These are phyloP conservation scores for Scenedesmus sp. DNA, from an alignment of 163 green algal species.

Conservation along the genomic window DNA sequence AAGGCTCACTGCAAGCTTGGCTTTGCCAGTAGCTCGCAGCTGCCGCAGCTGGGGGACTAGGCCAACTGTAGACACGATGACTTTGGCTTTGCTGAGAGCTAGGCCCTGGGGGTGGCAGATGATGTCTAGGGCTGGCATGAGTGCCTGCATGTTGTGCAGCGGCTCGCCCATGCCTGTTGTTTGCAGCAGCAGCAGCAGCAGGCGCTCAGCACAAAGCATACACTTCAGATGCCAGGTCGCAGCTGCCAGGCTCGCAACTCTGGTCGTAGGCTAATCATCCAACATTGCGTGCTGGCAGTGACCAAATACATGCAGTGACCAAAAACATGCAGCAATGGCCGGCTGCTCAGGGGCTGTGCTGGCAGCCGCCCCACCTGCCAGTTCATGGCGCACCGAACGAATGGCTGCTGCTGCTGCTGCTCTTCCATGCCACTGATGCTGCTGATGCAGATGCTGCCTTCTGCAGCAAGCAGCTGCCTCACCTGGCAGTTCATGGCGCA, in stretches of 20 bases:
- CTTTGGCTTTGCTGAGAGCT: conserved; percentile 77
- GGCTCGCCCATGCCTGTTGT: conserved; percentile 81
- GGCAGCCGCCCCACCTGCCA: too few species aligned
- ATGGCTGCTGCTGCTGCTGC: too few species aligned
- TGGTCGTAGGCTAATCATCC: too few species aligned
- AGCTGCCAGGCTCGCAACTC: too few species aligned
- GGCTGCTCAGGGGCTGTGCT: too few species aligned
- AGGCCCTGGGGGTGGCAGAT: conserved; percentile 81
- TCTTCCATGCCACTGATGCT: too few species aligned
- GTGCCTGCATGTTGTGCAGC: conserved; percentile 74
- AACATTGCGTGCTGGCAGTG: too few species aligned
- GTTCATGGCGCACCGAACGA: too few species aligned
- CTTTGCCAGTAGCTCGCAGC: conserved; percentile 58
- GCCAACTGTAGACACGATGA: conserved; percentile 92
- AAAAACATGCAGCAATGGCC: too few species aligned
- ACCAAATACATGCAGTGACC: too few species aligned
- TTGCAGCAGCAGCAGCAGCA: neutral
- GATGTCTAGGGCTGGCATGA: conserved; percentile 85
- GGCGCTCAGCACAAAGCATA: neutral
- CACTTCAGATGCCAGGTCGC: too few species aligned
- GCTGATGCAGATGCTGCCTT: too few species aligned
- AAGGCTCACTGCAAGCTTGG: conserved; percentile 91
- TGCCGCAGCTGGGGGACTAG: conserved; percentile 75
- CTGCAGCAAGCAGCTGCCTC: neutral
- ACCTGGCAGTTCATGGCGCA: conserved; percentile 94